Evolutionary conservation across 345 rosid genomes (phyloP).

Genomic region (Ceriops tagal): DNA sequence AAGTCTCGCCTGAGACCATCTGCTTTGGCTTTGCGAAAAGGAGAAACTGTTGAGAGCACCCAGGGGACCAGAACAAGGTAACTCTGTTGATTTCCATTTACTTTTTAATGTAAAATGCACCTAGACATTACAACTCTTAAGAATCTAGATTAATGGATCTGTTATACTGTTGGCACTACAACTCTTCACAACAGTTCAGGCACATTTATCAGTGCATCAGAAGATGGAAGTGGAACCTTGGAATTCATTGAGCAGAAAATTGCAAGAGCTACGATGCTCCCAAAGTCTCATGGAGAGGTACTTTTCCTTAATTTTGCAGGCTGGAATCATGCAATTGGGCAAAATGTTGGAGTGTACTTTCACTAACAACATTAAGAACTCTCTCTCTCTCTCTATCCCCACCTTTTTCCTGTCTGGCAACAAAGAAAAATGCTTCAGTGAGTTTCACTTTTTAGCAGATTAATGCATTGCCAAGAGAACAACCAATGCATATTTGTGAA

Average conservation of each 20-base stretch:
- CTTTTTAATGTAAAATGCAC: not conserved
- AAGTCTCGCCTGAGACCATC: conserved; percentile 58
- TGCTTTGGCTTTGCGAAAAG: conserved; percentile 57
- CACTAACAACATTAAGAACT: too few relatives aligned
- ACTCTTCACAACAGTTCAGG: conserved; percentile 55
- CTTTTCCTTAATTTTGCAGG: not conserved
- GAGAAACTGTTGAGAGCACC: conserved; percentile 67
- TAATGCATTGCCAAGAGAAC: too few relatives aligned
- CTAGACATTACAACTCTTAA: not conserved
- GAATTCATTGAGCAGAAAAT: conserved; percentile 58
- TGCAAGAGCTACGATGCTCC: conserved; percentile 69
- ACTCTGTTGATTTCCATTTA: not conserved
- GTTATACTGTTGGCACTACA: not conserved
- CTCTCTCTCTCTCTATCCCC: too few relatives aligned
- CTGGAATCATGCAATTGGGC: not conserved
- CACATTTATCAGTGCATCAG: conserved; percentile 64
- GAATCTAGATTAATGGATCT: not conserved
- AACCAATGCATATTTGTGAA: not conserved
- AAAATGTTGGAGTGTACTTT: not conserved
- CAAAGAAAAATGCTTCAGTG: too few relatives aligned
- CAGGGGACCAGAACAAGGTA: conserved; percentile 74
- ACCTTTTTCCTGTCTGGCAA: too few relatives aligned
- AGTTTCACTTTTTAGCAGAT: too few relatives aligned
- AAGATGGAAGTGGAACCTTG: conserved; percentile 53
- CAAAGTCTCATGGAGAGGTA: conserved; percentile 72